These are phyloP conservation scores for Sporothrix dimorphospora DNA, from an alignment of 2,329 filamentous ascomycete genomes.

Conservation along the genomic window DNA sequence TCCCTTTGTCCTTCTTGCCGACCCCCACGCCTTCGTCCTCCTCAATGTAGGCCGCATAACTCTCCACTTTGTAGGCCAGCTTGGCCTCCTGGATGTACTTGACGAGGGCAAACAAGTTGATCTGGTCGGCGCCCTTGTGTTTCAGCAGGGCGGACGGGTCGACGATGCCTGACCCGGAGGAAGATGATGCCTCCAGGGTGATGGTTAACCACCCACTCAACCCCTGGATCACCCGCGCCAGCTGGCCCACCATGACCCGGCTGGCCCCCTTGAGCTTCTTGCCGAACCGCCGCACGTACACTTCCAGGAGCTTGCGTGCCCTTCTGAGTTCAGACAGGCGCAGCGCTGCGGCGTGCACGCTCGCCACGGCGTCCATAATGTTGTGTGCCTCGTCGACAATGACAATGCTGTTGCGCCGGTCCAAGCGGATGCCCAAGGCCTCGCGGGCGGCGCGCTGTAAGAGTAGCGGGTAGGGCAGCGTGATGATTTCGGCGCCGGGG, in stretches of 20 bases:
- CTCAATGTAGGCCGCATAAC: constrained; percentile 71
- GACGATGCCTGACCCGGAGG: constrained; percentile 57
- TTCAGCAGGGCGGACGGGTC: constrained; percentile 73
- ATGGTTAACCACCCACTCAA: constrained; percentile 69
- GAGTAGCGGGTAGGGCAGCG: constrained; percentile 87
- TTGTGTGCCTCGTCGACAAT: constrained; percentile 98
- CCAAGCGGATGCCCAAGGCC: constrained; percentile 81
- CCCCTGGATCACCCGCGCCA: constrained; percentile 80
- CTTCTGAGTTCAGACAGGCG: constrained; percentile 71
- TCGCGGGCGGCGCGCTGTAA: constrained; percentile 86
- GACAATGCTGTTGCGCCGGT: constrained; percentile 73
- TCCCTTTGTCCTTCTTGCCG: constrained; percentile 39
- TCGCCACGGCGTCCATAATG: constrained; percentile 90
- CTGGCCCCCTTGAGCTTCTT: constrained; percentile 90
- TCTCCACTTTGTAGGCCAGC: constrained; percentile 90
- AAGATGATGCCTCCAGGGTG: constrained; percentile 43
- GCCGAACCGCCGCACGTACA: constrained; percentile 85
- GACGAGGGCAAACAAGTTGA: constrained; percentile 88
- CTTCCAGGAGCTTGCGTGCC: constrained; percentile 73
- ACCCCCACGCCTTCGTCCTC: constrained; percentile 42
- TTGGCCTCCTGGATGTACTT: constrained; percentile 90
- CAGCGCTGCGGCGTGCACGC: constrained; percentile 80
- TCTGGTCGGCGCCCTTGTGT: constrained; percentile 88
- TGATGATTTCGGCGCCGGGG: constrained; percentile 85
- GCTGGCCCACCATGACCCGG: constrained; percentile 85